These are phyloP conservation scores for Vaccinium vitisidaea DNA, from an alignment of 148 eudicot genomes.

Conservation along the genomic window DNA sequence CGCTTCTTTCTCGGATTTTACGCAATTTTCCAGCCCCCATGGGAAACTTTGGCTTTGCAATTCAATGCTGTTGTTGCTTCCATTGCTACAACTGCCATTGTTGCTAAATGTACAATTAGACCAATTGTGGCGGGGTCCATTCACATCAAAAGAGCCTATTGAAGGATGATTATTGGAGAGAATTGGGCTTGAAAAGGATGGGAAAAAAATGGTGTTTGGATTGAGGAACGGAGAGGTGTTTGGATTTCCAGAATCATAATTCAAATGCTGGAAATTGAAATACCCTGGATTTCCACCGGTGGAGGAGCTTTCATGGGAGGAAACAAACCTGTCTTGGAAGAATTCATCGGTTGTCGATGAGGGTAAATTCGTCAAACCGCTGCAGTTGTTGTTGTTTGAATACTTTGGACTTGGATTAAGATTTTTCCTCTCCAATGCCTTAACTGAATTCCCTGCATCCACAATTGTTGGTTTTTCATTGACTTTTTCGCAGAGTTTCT, in stretches of 20 bases:
- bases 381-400: background rate
- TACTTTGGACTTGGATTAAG: background rate
- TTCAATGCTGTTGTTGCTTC: slow-evolving; percentile 15
- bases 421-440: slow-evolving; percentile 19
- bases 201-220: slow-evolving; percentile 28
- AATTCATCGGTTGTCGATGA: slow-evolving; percentile 32
- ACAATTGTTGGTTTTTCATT: slow-evolving; percentile 7
- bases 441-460: slow-evolving; percentile 6
- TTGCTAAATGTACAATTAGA: slow-evolving; percentile 26
- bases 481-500: slow-evolving; percentile 21
- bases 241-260: slow-evolving; percentile 29
- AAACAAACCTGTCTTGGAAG: slow-evolving; percentile 30
- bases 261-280: slow-evolving; percentile 31
- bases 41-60: slow-evolving; percentile 35
- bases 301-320: slow-evolving; percentile 32
- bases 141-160: slow-evolving; percentile 19
- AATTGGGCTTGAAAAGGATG: slow-evolving; percentile 33
- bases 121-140: slow-evolving; percentile 22
- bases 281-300: slow-evolving; percentile 17
- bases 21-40: slow-evolving; percentile 43
- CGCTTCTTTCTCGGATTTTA: slow-evolving; percentile 29
- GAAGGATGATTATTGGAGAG: slow-evolving; percentile 9
- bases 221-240: slow-evolving; percentile 35
- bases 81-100: slow-evolving; percentile 15
- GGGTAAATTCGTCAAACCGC: background rate